Percentiles rank a stretch among this genome's conserved stretches.
These are phyloP conservation scores for Malus asiatica DNA, from an alignment of 306 rosid species.

Conservation along the genomic window DNA sequence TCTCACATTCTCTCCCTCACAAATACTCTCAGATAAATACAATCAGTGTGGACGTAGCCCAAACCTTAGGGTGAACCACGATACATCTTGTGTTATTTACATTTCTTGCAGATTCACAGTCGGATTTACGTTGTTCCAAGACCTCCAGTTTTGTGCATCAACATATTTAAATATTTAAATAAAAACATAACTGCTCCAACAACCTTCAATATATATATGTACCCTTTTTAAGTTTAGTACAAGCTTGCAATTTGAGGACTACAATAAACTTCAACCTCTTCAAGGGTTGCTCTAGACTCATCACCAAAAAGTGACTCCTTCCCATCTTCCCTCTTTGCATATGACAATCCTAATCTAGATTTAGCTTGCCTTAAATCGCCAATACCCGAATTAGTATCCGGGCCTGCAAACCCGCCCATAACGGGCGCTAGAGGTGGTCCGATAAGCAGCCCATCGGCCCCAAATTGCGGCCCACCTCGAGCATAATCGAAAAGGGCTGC, in stretches of 20 bases:
- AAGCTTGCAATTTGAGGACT: constrained; percentile 88
- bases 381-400: constrained; percentile 47
- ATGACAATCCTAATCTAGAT: constrained; percentile 79
- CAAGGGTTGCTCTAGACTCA: constrained; percentile 53
- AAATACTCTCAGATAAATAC: too few species aligned
- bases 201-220: too few species aligned
- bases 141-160: too few species aligned
- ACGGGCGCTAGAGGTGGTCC: constrained; percentile 48
- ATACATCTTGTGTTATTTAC: too few species aligned
- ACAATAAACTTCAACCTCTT: constrained; percentile 78
- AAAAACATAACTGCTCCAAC: too few species aligned
- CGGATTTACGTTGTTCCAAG: too few species aligned
- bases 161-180: too few species aligned
- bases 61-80: too few species aligned
- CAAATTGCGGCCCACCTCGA: constrained; percentile 75
- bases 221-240: constrained; percentile 32
- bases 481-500: constrained; percentile 55
- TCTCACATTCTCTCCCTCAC: too few species aligned
- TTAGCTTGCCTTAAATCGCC: constrained; percentile 79
- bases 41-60: too few species aligned
- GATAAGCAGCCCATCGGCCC: constrained; percentile 74
- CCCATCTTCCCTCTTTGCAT: constrained; percentile 80
- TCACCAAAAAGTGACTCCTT: constrained; percentile 81
- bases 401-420: constrained; percentile 52
- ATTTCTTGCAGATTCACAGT: too few species aligned